These are phyloP conservation scores for Blastomyces gilchristii DNA, from an alignment of 2,329 filamentous ascomycete species.

Conservation along the genomic window DNA sequence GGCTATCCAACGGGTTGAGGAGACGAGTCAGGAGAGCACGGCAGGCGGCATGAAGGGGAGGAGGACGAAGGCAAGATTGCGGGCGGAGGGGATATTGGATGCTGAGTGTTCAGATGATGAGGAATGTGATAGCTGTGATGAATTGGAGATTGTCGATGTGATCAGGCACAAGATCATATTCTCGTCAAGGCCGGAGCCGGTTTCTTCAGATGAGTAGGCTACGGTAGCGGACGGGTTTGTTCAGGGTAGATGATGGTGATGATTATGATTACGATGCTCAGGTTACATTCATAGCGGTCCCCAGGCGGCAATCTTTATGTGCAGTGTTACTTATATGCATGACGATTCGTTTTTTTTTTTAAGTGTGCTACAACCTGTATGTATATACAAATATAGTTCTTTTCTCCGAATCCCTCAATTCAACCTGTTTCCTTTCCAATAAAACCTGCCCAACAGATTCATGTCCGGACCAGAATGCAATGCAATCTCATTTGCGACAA, in stretches of 20 bases:
- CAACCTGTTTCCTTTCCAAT: neutral
- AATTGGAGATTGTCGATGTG: conserved; percentile 77
- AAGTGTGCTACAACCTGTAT: neutral
- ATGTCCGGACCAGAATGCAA: neutral
- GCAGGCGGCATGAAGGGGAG: conserved; percentile 3
- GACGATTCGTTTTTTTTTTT: neutral
- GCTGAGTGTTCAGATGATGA: conserved; percentile 15
- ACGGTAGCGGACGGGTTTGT: neutral
- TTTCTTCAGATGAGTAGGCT: conserved; percentile 28
- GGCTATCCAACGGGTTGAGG: conserved; percentile 54
- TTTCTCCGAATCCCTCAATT: neutral
- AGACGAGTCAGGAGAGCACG: conserved; percentile 7
- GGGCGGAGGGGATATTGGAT: conserved; percentile 21
- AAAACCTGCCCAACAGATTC: neutral
- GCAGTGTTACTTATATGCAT: neutral
- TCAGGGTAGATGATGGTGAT: neutral
- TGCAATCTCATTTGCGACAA: neutral
- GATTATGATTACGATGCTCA: neutral
- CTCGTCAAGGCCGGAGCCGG: conserved; percentile 72
- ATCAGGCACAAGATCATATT: conserved; percentile 82
- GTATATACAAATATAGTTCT: neutral
- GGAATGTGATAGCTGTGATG: conserved; percentile 19
- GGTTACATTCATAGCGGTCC: neutral
- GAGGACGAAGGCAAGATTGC: conserved; percentile 15
- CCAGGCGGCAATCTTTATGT: neutral